phyloP scores from a whole-genome alignment of 192 early-diverging fungal genomes.

The Dispira simplex region DNA sequence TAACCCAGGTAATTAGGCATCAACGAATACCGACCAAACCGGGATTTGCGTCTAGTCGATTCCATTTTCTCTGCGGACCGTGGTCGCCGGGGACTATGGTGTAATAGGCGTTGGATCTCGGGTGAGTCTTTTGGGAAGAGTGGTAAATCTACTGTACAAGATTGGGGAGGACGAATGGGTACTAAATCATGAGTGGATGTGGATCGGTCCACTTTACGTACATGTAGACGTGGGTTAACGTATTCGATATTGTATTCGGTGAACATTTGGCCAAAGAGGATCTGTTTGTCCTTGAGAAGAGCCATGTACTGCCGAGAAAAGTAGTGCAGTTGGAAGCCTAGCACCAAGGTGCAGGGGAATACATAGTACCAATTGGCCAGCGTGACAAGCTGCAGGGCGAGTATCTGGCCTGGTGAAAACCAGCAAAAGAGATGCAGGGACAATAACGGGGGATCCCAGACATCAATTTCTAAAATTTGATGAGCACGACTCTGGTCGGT shows the following conservation, averaged over 20 bases:
- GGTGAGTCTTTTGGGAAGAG: neutral
- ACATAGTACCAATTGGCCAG: slow-evolving; percentile 39
- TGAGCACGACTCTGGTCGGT: neutral
- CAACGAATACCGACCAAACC: neutral
- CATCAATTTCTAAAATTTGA: slow-evolving; percentile 25
- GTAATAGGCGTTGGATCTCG: neutral
- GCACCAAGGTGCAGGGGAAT: slow-evolving; percentile 29
- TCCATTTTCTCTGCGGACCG: neutral
- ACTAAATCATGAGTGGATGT: neutral
- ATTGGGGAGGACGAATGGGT: neutral
- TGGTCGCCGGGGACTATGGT: neutral
- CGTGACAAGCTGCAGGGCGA: slow-evolving; percentile 31
- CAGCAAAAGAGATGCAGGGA: slow-evolving; percentile 34
- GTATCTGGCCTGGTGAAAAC: slow-evolving; percentile 43
- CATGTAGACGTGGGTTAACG: slow-evolving; percentile 44
- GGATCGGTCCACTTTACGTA: slow-evolving; percentile 27
- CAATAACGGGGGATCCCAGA: slow-evolving; percentile 28
- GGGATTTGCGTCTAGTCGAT: neutral
- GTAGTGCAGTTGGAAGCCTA: slow-evolving; percentile 33
- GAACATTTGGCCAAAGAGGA: slow-evolving; percentile 35
- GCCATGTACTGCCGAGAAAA: slow-evolving; percentile 18
- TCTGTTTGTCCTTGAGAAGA: slow-evolving; percentile 40
- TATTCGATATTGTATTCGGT: slow-evolving; percentile 45
- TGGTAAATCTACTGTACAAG: neutral
- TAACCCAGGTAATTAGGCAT: neutral